These are phyloP conservation scores for Tetracladium marchalianum DNA, from an alignment of 495 filamentous ascomycete species.

Conservation along the genomic window DNA sequence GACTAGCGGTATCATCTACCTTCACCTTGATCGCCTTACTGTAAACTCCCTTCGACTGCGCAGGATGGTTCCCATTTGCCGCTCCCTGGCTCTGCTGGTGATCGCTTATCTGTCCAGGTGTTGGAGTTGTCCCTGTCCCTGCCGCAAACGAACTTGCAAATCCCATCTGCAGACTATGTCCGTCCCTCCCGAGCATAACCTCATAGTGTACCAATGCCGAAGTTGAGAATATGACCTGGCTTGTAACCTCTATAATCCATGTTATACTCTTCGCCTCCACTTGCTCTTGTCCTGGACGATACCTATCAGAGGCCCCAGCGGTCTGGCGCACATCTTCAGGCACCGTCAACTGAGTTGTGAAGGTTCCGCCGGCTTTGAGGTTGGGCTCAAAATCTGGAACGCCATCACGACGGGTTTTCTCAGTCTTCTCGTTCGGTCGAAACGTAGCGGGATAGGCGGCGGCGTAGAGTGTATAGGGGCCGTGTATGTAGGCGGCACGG, in stretches of 20 bases:
- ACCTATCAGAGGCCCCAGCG: slow-evolving; percentile 25
- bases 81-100: slow-evolving; percentile 44
- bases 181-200: slow-evolving; percentile 73
- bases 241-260: slow-evolving; percentile 87
- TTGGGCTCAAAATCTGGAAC: slow-evolving; percentile 88
- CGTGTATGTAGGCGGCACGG: slow-evolving; percentile 90
- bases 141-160: slow-evolving; percentile 36
- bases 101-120: slow-evolving; percentile 63
- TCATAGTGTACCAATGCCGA: slow-evolving; percentile 88
- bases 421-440: slow-evolving; percentile 64
- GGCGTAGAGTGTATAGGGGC: slow-evolving; percentile 83
- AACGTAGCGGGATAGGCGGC: slow-evolving; percentile 74
- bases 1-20: slow-evolving; percentile 75
- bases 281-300: slow-evolving; percentile 17
- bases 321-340: slow-evolving; percentile 57
- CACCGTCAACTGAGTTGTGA: slow-evolving; percentile 66
- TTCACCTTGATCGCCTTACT: slow-evolving; percentile 64
- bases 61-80: slow-evolving; percentile 36
- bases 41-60: slow-evolving; percentile 63
- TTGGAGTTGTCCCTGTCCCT: slow-evolving; percentile 27
- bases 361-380: slow-evolving; percentile 84
- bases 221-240: slow-evolving; percentile 83
- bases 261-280: slow-evolving; percentile 46
- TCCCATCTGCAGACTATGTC: slow-evolving; percentile 63
- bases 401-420: slow-evolving; percentile 49